Percentiles rank a stretch among this genome's conserved stretches.
Conservation (phyloP, 768 basidiomycete genomes). For the Boletus insuetus region DNA sequence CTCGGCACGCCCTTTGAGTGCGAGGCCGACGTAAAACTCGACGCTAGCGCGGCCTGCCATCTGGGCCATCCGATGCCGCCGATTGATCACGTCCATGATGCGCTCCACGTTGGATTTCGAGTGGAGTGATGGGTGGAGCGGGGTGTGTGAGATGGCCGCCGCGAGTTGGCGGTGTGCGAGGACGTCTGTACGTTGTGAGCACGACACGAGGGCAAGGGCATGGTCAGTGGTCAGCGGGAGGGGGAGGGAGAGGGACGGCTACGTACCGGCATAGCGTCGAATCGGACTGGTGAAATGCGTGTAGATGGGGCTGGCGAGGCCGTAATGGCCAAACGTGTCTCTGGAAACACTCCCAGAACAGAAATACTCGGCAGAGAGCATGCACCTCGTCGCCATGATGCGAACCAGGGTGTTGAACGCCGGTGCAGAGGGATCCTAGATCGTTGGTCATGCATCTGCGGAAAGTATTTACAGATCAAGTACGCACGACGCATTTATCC, state of each 20-base stretch:
- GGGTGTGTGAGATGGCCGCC: conserved; percentile 80
- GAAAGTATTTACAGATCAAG: not conserved
- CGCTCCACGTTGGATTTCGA: conserved; percentile 87
- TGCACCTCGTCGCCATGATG: conserved; percentile 98
- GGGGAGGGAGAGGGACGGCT: not conserved
- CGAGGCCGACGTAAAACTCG: conserved; percentile 96
- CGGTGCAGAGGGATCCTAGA: conserved; percentile 75
- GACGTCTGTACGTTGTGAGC: conserved; percentile 54
- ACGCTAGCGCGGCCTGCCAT: conserved; percentile 96
- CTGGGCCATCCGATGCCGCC: conserved; percentile 93
- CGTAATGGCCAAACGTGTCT: conserved; percentile 95
- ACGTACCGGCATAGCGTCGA: conserved; percentile 85
- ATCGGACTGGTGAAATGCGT: conserved; percentile 99
- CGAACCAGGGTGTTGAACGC: conserved; percentile 97
- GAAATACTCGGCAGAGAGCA: conserved; percentile 98
- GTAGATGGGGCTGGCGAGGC: conserved; percentile 94
- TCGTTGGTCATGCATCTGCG: not conserved
- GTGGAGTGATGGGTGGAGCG: conserved; percentile 85
- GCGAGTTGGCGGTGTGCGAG: conserved; percentile 91
- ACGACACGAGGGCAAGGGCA: too few species aligned
- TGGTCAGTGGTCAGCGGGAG: not conserved
- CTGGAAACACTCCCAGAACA: conserved; percentile 90
- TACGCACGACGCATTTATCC: conserved; percentile 79
- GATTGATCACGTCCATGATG: conserved; percentile 82
- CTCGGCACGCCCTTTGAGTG: conserved; percentile 67